Evolutionary conservation across 768 basidiomycete species (phyloP), one percentile per base, ranked within the genome.

Genomic region (Multifurca ochricompacta): DNA sequence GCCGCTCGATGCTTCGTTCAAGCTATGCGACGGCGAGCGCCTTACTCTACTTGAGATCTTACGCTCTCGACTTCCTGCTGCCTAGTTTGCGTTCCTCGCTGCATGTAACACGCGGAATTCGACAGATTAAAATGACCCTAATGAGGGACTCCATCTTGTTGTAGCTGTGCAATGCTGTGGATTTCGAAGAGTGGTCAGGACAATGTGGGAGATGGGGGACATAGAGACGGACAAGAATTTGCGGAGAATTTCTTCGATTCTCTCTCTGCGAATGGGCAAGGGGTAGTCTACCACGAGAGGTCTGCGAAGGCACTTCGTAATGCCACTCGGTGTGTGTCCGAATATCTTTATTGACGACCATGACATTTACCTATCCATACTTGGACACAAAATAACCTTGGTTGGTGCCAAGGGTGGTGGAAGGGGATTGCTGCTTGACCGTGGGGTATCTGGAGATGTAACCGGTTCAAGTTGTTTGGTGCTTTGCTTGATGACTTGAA

Each of bases 121-220:
- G 10, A 48, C 45, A 2, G 52, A 34, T 1, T 18, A 21, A 4
- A 39, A 27, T 19, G 25, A 46, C 9, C 18, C 54, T 0, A 59
- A 59, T 7, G 60, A 61, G 49, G 49, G 18, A 6, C 23, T 61
- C n/a, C 48, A 48, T 18, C 53, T 61, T 8, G 40, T 58, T 0
- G 58, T 54, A 4, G 60, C 53, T 4, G 28, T 58, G 52, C 56
- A 51, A 14, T 46, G 50, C 3, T 52, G 48, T 28, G 59, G 56
- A 6, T 60, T 57, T 39, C 30, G 51, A 1, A 47, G 56, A 8
- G 51, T 58, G 2, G 48, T 60, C 11, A 52, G 47, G 21, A 54
- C 59, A 1, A 51, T 58, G 51, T 61, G 59, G 59, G 50, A 9
- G 9, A 61, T 61, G 48, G 46, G n/a, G 1, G 59, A 58, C 11